phyloP scores from a whole-genome alignment of 495 filamentous ascomycete species.

The Arthonia radiata region DNA sequence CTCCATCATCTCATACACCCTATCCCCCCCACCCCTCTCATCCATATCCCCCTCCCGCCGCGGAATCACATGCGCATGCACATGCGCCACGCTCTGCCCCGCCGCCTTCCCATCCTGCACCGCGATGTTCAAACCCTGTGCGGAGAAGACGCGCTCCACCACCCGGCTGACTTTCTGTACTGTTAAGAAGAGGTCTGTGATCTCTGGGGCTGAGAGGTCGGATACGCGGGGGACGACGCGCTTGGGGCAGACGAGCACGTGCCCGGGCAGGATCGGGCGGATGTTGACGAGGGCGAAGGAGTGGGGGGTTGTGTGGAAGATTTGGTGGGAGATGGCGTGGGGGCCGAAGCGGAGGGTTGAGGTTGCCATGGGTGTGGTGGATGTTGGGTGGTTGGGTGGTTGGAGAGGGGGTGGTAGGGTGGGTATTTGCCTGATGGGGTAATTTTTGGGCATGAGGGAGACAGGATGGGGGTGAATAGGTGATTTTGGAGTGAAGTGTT shows the following conservation, averaged over 20 bases:
- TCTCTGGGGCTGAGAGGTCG: conserved; percentile 47
- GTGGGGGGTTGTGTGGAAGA: conserved; percentile 1
- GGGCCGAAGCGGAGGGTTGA: too few relatives aligned
- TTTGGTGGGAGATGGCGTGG: background rate
- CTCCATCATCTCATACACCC: conserved; percentile 17
- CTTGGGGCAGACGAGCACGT: conserved; percentile 59
- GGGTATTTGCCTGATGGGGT: too few relatives aligned
- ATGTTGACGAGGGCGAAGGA: conserved; percentile 80
- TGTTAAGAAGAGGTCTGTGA: conserved; percentile 61
- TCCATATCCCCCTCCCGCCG: conserved; percentile 31
- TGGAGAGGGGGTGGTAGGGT: too few relatives aligned
- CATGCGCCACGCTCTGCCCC: conserved; percentile 73
- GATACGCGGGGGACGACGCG: conserved; percentile 40
- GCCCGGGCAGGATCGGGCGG: conserved; percentile 80
- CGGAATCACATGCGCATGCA: conserved; percentile 88
- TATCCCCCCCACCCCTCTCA: conserved; percentile 26
- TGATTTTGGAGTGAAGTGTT: too few relatives aligned
- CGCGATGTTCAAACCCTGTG: conserved; percentile 55
- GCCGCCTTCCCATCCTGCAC: conserved; percentile 76
- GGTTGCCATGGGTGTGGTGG: too few relatives aligned
- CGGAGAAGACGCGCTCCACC: conserved; percentile 47
- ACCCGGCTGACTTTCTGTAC: conserved; percentile 61
- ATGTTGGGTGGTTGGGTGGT: too few relatives aligned
- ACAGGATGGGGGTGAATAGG: too few relatives aligned
- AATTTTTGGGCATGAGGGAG: too few relatives aligned